phyloP scores from a whole-genome alignment of 495 filamentous ascomycete genomes.

The Glarea lozoyensis region DNA sequence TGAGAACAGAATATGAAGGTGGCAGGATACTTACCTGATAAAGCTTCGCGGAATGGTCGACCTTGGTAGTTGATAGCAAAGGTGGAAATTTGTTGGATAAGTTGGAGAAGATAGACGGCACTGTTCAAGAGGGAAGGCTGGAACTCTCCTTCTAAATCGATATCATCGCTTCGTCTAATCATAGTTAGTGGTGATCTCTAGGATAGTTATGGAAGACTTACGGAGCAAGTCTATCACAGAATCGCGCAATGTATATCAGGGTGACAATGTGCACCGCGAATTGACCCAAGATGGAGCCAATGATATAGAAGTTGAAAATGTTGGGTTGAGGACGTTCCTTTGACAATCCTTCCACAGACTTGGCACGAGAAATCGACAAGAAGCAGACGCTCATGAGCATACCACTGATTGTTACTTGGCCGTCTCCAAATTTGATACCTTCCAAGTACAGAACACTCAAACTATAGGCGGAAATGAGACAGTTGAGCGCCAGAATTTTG shows the following conservation, averaged over 20 bases:
- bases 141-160: constrained; percentile 95
- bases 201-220: constrained; percentile 35
- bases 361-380: constrained; percentile 89
- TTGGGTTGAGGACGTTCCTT: constrained; percentile 97
- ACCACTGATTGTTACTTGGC: constrained; percentile 95
- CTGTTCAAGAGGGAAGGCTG: constrained; percentile 89
- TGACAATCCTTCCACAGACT: constrained; percentile 86
- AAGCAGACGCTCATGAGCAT: constrained; percentile 99
- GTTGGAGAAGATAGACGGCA: constrained; percentile 93
- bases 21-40: constrained; percentile 34
- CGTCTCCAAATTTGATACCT: constrained; percentile 98
- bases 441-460: constrained; percentile 93
- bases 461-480: constrained; percentile 96
- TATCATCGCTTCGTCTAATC: constrained; percentile 53
- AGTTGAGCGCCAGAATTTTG: constrained; percentile 98
- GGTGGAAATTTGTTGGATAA: constrained; percentile 98
- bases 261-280: constrained; percentile 95
- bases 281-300: constrained; percentile 93
- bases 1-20: neutral
- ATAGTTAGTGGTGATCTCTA: constrained; percentile 22
- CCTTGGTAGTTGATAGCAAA: constrained; percentile 99
- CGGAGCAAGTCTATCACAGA: constrained; percentile 76
- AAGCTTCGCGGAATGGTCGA: constrained; percentile 90
- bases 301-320: constrained; percentile 99
- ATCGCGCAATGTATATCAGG: constrained; percentile 86